Base-by-base conservation (phyloP, 441 rosid genomes). In the Bruguiera hainesii region DNA sequence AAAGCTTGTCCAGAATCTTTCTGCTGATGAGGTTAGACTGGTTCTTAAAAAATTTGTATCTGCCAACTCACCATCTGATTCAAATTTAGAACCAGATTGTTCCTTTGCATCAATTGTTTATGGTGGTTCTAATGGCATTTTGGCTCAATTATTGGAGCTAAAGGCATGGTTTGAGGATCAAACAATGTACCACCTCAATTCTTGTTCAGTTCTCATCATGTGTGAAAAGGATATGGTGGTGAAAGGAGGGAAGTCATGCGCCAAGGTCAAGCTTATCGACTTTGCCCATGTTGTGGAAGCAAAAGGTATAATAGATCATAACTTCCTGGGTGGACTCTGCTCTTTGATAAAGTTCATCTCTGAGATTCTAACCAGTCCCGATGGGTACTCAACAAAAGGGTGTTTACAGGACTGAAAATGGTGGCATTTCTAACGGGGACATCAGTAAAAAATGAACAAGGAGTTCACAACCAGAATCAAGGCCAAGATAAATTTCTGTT, bases 161-260 rank as follows among this genome's bases (percentile, higher is more conserved):
- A 96, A 90, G 78, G 81, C 85, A 23, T 96, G 99, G 98, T 89
- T 96, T 28, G 98, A 93, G 87, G 84, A 76, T 77, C 98, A 96
- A 78, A 93, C 90, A 9, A 73, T 76, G 16, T 90, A 93, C 84
- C 98, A 89, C 81, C 88, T 96, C 78, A 75, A 87, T 75, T 89
- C 98, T 18, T 89, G 96, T 81, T 96, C 98, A 19, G 78, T 93
- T 71, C 88, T 96, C 9, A 67, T 96, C 78, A 58, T 87, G 6
- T 89, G 77, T 67, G 97, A 87, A 28, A 84, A 87, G 75, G 92
- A 85, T 30, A 72, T 78, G 15, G 31, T 79, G 55, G 61, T 79
- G 67, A 63, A 68, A 7, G 86, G 83, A 61, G 75, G 30, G 52
- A 56, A 65, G 70, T 73, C 81, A 60, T 64, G 76, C 37, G 83